phyloP scores from a whole-genome alignment of 2,329 filamentous ascomycete genomes.

The Mollisia scopiformis region DNA sequence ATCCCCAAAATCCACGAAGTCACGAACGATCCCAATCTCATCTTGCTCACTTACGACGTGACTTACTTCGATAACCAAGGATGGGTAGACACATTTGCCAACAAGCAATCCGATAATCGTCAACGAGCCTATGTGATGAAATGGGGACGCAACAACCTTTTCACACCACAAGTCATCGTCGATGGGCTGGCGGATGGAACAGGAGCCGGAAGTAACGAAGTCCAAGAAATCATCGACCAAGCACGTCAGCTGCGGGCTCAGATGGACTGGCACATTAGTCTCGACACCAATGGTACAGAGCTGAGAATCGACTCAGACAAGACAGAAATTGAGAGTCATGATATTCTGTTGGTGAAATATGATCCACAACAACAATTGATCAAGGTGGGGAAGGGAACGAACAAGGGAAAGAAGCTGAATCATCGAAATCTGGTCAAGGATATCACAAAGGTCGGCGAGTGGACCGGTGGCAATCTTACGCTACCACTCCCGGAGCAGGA shows the following conservation, averaged over 20 bases:
- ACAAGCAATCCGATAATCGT: slow-evolving; percentile 36
- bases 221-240: slow-evolving; percentile 4
- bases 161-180: slow-evolving; percentile 36
- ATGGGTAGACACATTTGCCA: slow-evolving; percentile 39
- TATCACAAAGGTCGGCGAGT: slow-evolving; percentile 40
- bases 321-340: slow-evolving; percentile 8
- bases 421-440: slow-evolving; percentile 39
- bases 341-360: slow-evolving; percentile 28
- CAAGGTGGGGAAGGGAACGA: slow-evolving; percentile 38
- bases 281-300: slow-evolving; percentile 19
- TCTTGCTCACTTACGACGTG: slow-evolving; percentile 40
- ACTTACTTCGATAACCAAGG: slow-evolving; percentile 40
- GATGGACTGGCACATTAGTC: slow-evolving; percentile 17
- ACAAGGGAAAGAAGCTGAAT: slow-evolving; percentile 39
- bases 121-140: slow-evolving; percentile 39
- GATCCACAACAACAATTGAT: slow-evolving; percentile 32
- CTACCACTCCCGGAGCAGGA: slow-evolving; percentile 28
- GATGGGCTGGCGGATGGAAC: slow-evolving; percentile 31
- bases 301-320: slow-evolving; percentile 17
- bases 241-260: slow-evolving; percentile 4
- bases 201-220: slow-evolving; percentile 7
- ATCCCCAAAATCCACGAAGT: slow-evolving; percentile 36
- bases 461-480: slow-evolving; percentile 37
- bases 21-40: slow-evolving; percentile 35
- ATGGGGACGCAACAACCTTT: slow-evolving; percentile 38